These are phyloP conservation scores for Platanthera guangdongensis DNA, from an alignment of 106 monocot genomes.

Conservation along the genomic window DNA sequence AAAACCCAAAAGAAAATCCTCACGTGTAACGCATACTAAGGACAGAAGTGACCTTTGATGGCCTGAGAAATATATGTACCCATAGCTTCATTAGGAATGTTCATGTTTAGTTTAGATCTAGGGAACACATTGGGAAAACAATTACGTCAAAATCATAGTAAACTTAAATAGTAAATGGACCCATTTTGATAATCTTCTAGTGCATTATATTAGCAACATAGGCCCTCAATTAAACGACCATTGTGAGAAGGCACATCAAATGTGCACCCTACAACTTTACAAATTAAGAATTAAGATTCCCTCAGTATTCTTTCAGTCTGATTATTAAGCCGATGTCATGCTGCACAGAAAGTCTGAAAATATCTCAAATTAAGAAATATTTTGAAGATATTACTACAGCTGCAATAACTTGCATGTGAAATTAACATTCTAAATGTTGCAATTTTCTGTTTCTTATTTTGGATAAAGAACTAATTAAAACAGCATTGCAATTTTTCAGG, in stretches of 20 bases:
- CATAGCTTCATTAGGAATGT: too few relatives aligned
- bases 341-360: background rate
- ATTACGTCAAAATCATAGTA: too few relatives aligned
- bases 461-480: background rate
- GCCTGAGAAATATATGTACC: too few relatives aligned
- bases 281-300: background rate
- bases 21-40: too few relatives aligned
- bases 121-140: too few relatives aligned
- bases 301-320: background rate
- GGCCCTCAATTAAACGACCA: background rate
- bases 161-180: too few relatives aligned
- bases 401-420: background rate
- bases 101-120: too few relatives aligned
- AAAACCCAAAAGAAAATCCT: too few relatives aligned
- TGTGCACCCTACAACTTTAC: background rate
- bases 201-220: background rate
- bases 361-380: background rate
- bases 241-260: background rate
- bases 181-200: too few relatives aligned
- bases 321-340: background rate
- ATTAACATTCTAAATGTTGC: background rate
- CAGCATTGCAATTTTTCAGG: too few relatives aligned
- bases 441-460: background rate
- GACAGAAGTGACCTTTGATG: too few relatives aligned
- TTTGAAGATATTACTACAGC: background rate